A percentile compares a stretch with the other conserved stretches of the same genome.
Evolutionary conservation across 345 rosid genomes (phyloP).

Genomic region (Gynandropsis gynandra): DNA sequence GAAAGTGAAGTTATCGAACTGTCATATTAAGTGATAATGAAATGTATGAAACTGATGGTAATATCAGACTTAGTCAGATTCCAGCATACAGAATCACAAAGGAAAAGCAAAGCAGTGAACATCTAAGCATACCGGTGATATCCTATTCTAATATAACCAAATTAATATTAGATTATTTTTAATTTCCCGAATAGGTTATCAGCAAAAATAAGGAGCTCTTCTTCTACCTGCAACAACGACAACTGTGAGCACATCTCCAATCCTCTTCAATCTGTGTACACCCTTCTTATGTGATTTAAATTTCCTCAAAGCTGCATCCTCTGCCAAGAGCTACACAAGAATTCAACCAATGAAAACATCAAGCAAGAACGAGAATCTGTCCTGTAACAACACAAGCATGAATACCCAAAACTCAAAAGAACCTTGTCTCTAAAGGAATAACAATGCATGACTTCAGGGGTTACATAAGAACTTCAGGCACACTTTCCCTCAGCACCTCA

Average conservation of each 20-base stretch:
- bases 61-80: too few species aligned
- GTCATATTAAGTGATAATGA: too few species aligned
- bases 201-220: neutral
- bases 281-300: constrained; percentile 75
- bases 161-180: neutral
- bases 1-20: too few species aligned
- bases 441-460: neutral
- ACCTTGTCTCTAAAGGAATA: neutral
- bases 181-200: neutral
- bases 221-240: constrained; percentile 70
- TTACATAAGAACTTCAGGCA: neutral
- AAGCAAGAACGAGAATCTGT: too few species aligned
- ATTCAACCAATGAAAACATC: constrained; percentile 5
- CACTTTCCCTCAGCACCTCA: too few species aligned
- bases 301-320: constrained; percentile 56
- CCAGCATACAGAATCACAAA: too few species aligned
- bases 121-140: too few species aligned
- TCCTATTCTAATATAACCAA: neutral
- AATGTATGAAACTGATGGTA: too few species aligned
- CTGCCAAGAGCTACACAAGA: constrained; percentile 65
- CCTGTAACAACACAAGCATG: constrained; percentile 8
- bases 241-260: constrained; percentile 80
- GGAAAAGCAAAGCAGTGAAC: too few species aligned
- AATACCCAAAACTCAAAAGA: neutral
- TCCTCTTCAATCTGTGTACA: constrained; percentile 44